Percentiles rank a stretch among this genome's conserved stretches.
phyloP scores from a whole-genome alignment of 768 basidiomycete species.

The Pulveroboletus frians region DNA sequence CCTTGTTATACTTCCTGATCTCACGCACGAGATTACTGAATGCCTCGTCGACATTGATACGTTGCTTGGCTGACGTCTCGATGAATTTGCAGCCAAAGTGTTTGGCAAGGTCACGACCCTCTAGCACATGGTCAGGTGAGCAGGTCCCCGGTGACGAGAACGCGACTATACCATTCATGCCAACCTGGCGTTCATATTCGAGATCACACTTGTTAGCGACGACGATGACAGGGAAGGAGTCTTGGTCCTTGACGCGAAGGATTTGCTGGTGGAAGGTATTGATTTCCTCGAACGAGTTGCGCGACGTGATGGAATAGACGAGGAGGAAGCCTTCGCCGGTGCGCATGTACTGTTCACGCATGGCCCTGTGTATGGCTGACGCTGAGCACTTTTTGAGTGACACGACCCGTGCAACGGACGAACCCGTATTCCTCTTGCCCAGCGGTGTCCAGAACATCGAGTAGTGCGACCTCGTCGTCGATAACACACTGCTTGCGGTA shows the following conservation, averaged over 20 bases:
- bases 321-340: slow-evolving; percentile 97
- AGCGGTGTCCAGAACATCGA: slow-evolving; percentile 95
- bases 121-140: slow-evolving; percentile 37
- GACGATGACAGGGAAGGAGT: slow-evolving; percentile 90
- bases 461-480: slow-evolving; percentile 96
- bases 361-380: slow-evolving; percentile 54
- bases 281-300: slow-evolving; percentile 97
- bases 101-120: slow-evolving; percentile 96
- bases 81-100: slow-evolving; percentile 93
- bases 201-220: slow-evolving; percentile 98
- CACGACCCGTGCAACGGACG: slow-evolving; percentile 27
- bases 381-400: slow-evolving; percentile 4
- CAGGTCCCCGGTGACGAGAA: neutral
- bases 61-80: slow-evolving; percentile 93
- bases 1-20: slow-evolving; percentile 92
- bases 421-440: slow-evolving; percentile 98
- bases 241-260: slow-evolving; percentile 93
- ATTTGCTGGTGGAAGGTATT: slow-evolving; percentile 95
- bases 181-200: slow-evolving; percentile 94
- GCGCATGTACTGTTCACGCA: slow-evolving; percentile 99
- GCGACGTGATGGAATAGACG: slow-evolving; percentile 97
- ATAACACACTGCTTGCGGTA: slow-evolving; percentile 97
- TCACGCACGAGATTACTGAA: slow-evolving; percentile 91
- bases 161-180: slow-evolving; percentile 71
- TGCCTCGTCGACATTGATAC: slow-evolving; percentile 95